Base-by-base conservation (phyloP, 176 grass and related monocot genomes). In the Lolium perenne region DNA sequence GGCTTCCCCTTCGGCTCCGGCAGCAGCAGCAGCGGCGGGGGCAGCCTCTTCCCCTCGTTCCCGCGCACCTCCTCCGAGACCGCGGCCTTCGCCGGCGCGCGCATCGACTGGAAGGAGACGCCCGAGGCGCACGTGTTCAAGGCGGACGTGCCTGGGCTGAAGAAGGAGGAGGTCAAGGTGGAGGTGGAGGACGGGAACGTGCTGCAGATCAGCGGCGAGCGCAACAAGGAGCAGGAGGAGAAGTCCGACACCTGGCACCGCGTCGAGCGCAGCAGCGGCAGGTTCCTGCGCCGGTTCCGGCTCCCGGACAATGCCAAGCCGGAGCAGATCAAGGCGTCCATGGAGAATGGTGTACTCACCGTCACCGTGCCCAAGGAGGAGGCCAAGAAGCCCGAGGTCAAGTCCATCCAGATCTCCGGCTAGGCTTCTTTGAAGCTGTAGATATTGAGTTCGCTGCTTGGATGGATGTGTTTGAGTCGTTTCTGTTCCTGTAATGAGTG, bases 291-390 rank as follows among this genome's bases (percentile, higher is more conserved):
- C 45, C 51, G 84, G 53, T 92, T 92, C 87, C 1, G 81, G n/a
- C 76, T 92, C 0, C 91, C 91, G 13, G 91, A 92, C 32, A 92
- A 89, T 55, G 87, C 87, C 84, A 90, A 82, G 84, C 21, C 71
- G 9, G 84, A 87, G 62, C 84, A 90, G 81, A 47, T 92, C 45
- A 87, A 56, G 54, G 91, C 91, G 16, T 35, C 87, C 81, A 90
- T 92, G 91, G 87, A 90, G 84, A 82, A 92, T 71, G 91, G 91
- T 45, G 91, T 92, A 87, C 91, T 92, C 20, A 92, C 91, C 10
- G 84, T 92, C 81, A 92, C 87, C 3, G 84, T 92, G 69, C 91
- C 91, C 54, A 92, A 89, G 84, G 80, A 70, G 76, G 87, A 87
- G 43, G 84, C 20, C 69, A 89, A 87, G 80, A 81, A 89, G 80